Conservation (phyloP, 257 asterid species). For the Nicotiana otophora region DNA sequence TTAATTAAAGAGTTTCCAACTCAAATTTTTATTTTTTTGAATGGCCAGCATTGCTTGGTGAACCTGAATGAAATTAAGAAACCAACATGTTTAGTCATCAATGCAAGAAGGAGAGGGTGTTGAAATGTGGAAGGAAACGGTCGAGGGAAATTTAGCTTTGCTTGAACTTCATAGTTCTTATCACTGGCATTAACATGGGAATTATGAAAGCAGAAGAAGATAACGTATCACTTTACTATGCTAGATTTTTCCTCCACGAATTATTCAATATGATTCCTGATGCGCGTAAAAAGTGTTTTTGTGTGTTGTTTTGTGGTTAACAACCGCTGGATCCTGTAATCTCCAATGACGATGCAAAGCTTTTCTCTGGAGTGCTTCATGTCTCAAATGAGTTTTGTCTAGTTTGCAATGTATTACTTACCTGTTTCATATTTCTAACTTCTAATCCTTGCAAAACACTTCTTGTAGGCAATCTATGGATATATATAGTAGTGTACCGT, state of each 20-base stretch:
- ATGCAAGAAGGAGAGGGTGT: background rate
- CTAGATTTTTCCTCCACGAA: background rate
- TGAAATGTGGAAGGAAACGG: background rate
- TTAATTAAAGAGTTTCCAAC: background rate
- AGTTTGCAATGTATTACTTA: background rate
- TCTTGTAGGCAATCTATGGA: conserved; percentile 83
- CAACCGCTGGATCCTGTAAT: background rate
- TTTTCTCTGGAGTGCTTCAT: background rate
- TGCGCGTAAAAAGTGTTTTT: background rate
- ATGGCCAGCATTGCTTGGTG: background rate
- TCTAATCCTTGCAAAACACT: conserved; percentile 7
- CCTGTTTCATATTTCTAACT: background rate
- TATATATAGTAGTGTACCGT: conserved; percentile 77
- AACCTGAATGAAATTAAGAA: background rate
- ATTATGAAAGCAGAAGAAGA: background rate
- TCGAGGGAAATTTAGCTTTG: background rate
- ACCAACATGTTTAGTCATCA: background rate
- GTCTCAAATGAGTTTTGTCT: background rate
- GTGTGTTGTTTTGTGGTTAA: background rate
- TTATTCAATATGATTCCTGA: background rate
- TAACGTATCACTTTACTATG: background rate
- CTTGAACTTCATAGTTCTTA: background rate
- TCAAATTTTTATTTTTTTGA: background rate
- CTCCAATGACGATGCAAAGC: background rate
- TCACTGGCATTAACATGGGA: background rate